phyloP scores from a whole-genome alignment of 2,329 filamentous ascomycete genomes.

The Graphiopsis chlorocephala region DNA sequence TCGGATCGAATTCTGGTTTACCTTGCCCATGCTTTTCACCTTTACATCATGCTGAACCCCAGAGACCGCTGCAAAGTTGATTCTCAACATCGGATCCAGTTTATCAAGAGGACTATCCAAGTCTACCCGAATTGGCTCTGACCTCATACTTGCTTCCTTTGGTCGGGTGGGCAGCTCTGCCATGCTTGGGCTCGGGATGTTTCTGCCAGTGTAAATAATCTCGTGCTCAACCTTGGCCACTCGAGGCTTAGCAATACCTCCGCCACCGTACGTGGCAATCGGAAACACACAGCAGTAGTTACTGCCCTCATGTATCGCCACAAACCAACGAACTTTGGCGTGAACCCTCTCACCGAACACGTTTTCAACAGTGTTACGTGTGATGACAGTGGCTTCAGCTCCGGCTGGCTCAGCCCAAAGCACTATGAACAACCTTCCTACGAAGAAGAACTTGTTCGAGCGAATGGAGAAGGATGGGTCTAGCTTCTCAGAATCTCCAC shows the following conservation, averaged over 20 bases:
- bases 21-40: not conserved
- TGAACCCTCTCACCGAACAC: slow-evolving; percentile 19
- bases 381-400: not conserved
- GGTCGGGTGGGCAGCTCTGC: not conserved
- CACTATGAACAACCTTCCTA: slow-evolving; percentile 24
- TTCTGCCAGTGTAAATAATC: slow-evolving; percentile 22
- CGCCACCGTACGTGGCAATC: slow-evolving; percentile 25
- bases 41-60: slow-evolving; percentile 26
- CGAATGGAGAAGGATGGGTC: not conserved
- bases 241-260: slow-evolving; percentile 21
- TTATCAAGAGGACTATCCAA: slow-evolving; percentile 2
- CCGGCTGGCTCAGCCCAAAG: slow-evolving; percentile 26
- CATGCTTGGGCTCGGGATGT: not conserved
- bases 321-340: slow-evolving; percentile 28
- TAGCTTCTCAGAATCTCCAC: no score
- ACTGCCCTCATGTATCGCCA: slow-evolving; percentile 22
- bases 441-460: slow-evolving; percentile 12
- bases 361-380: not conserved
- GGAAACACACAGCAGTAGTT: slow-evolving; percentile 24
- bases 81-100: slow-evolving; percentile 18
- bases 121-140: slow-evolving; percentile 20
- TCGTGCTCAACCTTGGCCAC: slow-evolving; percentile 23
- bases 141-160: slow-evolving; percentile 16
- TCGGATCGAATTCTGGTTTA: not conserved
- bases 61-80: slow-evolving; percentile 21